Base-by-base conservation (phyloP, 768 basidiomycete species). In the Tricholoma hemisulphureum region DNA sequence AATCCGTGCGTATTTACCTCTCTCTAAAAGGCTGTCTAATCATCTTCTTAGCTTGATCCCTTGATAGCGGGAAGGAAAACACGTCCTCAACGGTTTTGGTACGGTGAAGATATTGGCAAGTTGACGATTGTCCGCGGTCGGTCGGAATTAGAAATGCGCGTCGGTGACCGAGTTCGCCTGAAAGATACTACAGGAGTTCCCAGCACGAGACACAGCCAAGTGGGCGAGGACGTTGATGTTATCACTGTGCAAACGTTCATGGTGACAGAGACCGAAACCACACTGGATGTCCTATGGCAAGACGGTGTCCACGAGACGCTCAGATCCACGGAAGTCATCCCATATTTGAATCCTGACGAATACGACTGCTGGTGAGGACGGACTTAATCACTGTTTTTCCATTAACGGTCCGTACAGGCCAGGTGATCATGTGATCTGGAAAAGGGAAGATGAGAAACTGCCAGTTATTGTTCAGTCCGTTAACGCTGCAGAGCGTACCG, bases 351-450 rank as follows among this genome's bases (percentile, higher is more conserved):
- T 59, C 83, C 93, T 9, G 95, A 96, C 69, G 95, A 97, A 72
- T 92, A 91, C 69, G 95, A 93, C 68, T 92, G 88, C 70, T 95
- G 91, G 90, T 91, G 62, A 65, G 87, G 71, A 41, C 35, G 29
- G 7, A 57, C 6, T 23, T 32, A 6, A 16, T 31, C 26, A 46
- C 53, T 53, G 14, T 37, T 50, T n/a, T 20, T 32, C 23, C 56
- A 63, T 57, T 57, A 62, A 51, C 53, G 53, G 11, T 61, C 32
- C 52, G 46, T 50, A 18, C 53, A 93, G 92, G 93, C 95, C 95
- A 5, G 95, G 95, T 16, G 93, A 98, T 66, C 86, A 92, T 70
- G 88, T 95, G 13, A 63, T 93, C 16, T 94, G 90, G 86, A 88
- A 88, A 65, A 83, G 78, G 31, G 94, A 94, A 72, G 85, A 85